Conservation (phyloP, 2,329 filamentous ascomycete species). For the Lizonia empirigonia region DNA sequence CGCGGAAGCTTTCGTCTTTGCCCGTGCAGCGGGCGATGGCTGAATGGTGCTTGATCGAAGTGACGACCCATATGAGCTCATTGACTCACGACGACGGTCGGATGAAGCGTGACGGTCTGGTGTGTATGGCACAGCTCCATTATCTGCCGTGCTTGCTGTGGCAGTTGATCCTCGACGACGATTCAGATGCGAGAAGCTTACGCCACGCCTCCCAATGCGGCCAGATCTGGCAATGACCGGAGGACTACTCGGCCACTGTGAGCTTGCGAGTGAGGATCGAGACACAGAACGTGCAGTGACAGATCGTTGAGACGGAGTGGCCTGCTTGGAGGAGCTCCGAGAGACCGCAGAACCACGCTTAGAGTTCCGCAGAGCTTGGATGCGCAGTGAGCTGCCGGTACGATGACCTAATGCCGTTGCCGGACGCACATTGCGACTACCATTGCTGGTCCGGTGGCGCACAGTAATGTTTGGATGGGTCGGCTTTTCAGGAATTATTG, state of each 20-base stretch:
- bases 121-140: slow-evolving; percentile 33
- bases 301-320: slow-evolving; percentile 36
- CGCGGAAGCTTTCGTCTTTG: slow-evolving; percentile 33
- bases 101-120: slow-evolving; percentile 41
- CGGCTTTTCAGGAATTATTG: slow-evolving; percentile 51
- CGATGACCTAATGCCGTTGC: slow-evolving; percentile 47
- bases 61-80: slow-evolving; percentile 32
- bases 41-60: slow-evolving; percentile 25
- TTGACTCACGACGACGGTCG: slow-evolving; percentile 27
- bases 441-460: slow-evolving; percentile 57
- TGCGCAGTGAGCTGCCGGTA: slow-evolving; percentile 52
- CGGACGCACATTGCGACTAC: slow-evolving; percentile 45
- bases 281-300: slow-evolving; percentile 36
- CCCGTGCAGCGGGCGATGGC: slow-evolving; percentile 37
- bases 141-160: slow-evolving; percentile 46
- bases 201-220: slow-evolving; percentile 63
- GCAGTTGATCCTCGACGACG: slow-evolving; percentile 52
- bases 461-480: slow-evolving; percentile 72
- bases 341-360: slow-evolving; percentile 40
- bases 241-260: slow-evolving; percentile 55
- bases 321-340: slow-evolving; percentile 40
- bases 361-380: slow-evolving; percentile 47
- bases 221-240: slow-evolving; percentile 56
- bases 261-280: slow-evolving; percentile 54
- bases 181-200: slow-evolving; percentile 65